phyloP scores from a whole-genome alignment of 192 early-diverging fungal species.

The Coemansia sp. region DNA sequence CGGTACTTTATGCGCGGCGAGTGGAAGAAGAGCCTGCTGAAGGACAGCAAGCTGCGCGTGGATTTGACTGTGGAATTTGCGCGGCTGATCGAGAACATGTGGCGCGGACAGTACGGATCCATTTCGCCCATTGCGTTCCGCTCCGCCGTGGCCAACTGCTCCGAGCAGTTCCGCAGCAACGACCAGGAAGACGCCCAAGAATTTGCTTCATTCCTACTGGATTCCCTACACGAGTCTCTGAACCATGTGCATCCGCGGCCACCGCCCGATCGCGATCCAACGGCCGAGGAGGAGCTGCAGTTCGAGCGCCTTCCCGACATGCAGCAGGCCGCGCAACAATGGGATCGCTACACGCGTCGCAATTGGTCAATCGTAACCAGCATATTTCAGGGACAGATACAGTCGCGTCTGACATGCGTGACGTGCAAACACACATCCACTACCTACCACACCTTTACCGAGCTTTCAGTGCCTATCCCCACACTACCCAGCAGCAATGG shows the following conservation, averaged over 20 bases:
- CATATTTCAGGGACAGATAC: constrained; percentile 79
- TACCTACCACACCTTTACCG: constrained; percentile 89
- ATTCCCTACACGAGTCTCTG: constrained; percentile 89
- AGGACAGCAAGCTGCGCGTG: constrained; percentile 61
- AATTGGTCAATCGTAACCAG: constrained; percentile 87
- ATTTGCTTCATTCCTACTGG: constrained; percentile 87
- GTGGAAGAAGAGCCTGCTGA: constrained; percentile 41
- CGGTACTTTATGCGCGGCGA: constrained; percentile 70
- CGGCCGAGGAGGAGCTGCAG: constrained; percentile 53
- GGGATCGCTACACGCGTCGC: constrained; percentile 60
- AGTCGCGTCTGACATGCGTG: constrained; percentile 46
- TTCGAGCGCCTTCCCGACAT: constrained; percentile 71
- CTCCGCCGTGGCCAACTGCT: constrained; percentile 71
- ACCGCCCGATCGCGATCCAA: constrained; percentile 43
- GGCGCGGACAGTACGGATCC: constrained; percentile 73
- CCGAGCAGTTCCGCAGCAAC: constrained; percentile 78
- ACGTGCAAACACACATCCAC: constrained; percentile 33
- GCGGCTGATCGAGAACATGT: constrained; percentile 77
- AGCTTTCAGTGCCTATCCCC: constrained; percentile 86
- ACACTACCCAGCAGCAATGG: constrained; percentile 33
- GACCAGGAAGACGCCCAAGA: constrained; percentile 98
- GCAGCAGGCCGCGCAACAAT: constrained; percentile 42
- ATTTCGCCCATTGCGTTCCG: constrained; percentile 81
- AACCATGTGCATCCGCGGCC: constrained; percentile 62
- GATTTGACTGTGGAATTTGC: constrained; percentile 75